Percentiles rank a stretch among this genome's conserved stretches.
Evolutionary conservation across 2,329 filamentous ascomycete genomes (phyloP).

Genomic region (Penicillium sp.): DNA sequence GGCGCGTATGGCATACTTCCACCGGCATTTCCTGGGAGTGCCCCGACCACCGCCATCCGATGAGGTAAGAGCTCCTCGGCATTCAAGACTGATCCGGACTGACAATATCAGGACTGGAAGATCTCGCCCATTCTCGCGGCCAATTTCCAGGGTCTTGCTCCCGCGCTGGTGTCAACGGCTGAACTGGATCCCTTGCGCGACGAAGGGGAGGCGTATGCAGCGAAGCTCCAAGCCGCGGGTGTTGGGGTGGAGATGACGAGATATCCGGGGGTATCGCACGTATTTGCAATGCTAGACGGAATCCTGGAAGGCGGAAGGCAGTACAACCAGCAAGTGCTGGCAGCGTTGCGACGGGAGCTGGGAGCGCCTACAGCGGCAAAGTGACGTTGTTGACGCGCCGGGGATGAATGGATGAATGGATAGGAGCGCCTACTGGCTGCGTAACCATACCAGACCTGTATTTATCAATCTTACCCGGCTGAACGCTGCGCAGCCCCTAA

Average conservation of each 20-base stretch:
- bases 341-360: slow-evolving; percentile 27
- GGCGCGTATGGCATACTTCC: slow-evolving; percentile 42
- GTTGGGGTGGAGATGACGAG: slow-evolving; percentile 33
- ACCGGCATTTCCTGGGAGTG: slow-evolving; percentile 38
- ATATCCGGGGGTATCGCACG: slow-evolving; percentile 37
- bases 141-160: slow-evolving; percentile 36
- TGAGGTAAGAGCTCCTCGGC: slow-evolving; percentile 28
- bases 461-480: slow-evolving; percentile 10
- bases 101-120: slow-evolving; percentile 38
- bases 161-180: slow-evolving; percentile 41
- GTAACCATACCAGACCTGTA: slow-evolving; percentile 11
- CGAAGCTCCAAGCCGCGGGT: slow-evolving; percentile 37
- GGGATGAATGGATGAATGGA: slow-evolving; percentile 13
- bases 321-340: slow-evolving; percentile 31
- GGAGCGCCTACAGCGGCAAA: slow-evolving; percentile 3
- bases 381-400: not conserved
- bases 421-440: slow-evolving; percentile 3
- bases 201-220: slow-evolving; percentile 42
- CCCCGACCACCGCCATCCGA: slow-evolving; percentile 36
- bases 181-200: slow-evolving; percentile 45
- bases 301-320: slow-evolving; percentile 31
- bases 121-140: slow-evolving; percentile 43
- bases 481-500: not conserved
- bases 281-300: slow-evolving; percentile 29
- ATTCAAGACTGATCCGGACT: not conserved